A percentile compares a stretch with the other conserved stretches of the same genome.
Conservation (phyloP, 2,329 filamentous ascomycete genomes). For the Cryoendolithus antarcticus region DNA sequence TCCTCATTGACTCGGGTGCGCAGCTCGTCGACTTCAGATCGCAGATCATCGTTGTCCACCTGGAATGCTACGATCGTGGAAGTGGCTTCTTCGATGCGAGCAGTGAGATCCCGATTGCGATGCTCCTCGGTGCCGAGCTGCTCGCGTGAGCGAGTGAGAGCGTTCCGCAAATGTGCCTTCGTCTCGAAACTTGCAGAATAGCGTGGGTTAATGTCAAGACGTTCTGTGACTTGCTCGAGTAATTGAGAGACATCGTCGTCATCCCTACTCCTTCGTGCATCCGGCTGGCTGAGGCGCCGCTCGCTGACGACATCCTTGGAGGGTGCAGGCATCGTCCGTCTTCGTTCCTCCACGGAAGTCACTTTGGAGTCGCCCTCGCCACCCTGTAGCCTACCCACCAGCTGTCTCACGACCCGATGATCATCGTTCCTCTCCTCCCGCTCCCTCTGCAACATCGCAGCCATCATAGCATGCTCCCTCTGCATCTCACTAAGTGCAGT, state of each 20-base stretch:
- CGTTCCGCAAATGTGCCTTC: constrained; percentile 68
- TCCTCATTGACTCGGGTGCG: constrained; percentile 66
- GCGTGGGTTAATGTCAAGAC: constrained; percentile 36
- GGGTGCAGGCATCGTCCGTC: constrained; percentile 20
- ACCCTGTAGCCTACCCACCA: constrained; percentile 33
- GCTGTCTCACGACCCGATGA: constrained; percentile 32
- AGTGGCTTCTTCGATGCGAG: constrained; percentile 22
- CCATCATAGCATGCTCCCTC: constrained; percentile 70
- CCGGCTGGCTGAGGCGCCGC: constrained; percentile 8
- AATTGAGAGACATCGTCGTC: constrained; percentile 38
- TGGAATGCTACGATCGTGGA: constrained; percentile 22
- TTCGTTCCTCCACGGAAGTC: constrained; percentile 10
- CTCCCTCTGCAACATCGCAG: constrained; percentile 71
- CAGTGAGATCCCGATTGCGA: constrained; percentile 59
- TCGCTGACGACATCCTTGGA: constrained; percentile 8
- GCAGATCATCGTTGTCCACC: constrained; percentile 24
- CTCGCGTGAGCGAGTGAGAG: constrained; percentile 62
- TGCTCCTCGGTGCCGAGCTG: constrained; percentile 65
- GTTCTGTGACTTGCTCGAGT: constrained; percentile 37
- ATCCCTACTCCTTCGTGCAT: constrained; percentile 6
- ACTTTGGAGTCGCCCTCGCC: constrained; percentile 9
- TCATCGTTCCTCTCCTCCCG: constrained; percentile 84
- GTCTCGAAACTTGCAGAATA: constrained; percentile 50
- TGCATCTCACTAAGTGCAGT: constrained; percentile 85
- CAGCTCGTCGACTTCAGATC: constrained; percentile 69